A percentile compares a stretch with the other conserved stretches of the same genome.
Conservation (phyloP, 176 grass and related monocot genomes). For the Phoenix dactylifera region DNA sequence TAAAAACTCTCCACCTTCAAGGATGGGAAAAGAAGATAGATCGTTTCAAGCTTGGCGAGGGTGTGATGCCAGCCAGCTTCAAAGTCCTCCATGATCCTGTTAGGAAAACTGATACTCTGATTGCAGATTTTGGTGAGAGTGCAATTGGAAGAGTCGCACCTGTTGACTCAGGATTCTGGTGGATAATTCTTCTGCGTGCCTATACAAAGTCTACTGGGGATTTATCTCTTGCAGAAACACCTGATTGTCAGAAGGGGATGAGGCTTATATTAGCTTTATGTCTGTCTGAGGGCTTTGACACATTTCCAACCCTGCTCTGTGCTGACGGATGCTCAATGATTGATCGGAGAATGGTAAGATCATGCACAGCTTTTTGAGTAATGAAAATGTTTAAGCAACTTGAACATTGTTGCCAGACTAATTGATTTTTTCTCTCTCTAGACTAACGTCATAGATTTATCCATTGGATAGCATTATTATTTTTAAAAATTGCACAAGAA, state of each 20-base stretch:
- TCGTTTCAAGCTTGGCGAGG: slow-evolving; percentile 45
- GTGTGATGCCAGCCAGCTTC: slow-evolving; percentile 45
- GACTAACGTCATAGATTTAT: too few species aligned
- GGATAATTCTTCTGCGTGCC: slow-evolving; percentile 41
- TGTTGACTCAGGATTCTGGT: slow-evolving; percentile 49
- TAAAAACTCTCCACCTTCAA: slow-evolving; percentile 42
- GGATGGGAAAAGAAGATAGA: slow-evolving; percentile 40
- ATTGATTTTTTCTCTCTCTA: too few species aligned
- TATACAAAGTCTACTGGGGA: slow-evolving; percentile 45
- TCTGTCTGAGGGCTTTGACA: slow-evolving; percentile 37
- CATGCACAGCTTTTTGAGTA: background rate
- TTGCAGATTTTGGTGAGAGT: slow-evolving; percentile 40
- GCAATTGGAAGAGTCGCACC: slow-evolving; percentile 42
- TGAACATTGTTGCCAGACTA: too few species aligned
- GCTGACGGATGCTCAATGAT: slow-evolving; percentile 50
- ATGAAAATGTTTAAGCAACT: too few species aligned
- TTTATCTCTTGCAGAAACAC: slow-evolving; percentile 24
- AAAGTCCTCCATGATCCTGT: slow-evolving; percentile 37
- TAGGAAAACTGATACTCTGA: slow-evolving; percentile 29
- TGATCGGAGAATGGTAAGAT: slow-evolving; percentile 43
- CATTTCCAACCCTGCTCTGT: slow-evolving; percentile 45
- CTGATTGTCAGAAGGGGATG: slow-evolving; percentile 40
- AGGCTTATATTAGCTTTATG: slow-evolving; percentile 34
- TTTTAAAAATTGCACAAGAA: too few species aligned
- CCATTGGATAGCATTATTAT: too few species aligned